Conservation (phyloP, 306 rosid genomes). For the Lathyrus aphaca region DNA sequence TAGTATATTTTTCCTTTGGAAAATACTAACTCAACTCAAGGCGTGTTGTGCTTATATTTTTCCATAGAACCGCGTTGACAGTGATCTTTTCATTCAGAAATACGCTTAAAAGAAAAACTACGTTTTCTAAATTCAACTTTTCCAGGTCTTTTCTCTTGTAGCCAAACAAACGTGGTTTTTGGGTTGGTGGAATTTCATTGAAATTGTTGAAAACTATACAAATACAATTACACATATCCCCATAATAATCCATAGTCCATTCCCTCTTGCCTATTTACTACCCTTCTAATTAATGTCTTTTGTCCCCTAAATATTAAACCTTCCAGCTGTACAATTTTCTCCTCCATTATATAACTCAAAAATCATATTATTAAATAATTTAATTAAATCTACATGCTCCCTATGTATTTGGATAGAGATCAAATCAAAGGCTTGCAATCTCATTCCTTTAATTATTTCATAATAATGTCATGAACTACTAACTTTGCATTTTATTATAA, state of each 20-base stretch:
- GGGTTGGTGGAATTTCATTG: constrained; percentile 40
- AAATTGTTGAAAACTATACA: constrained; percentile 28
- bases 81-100: constrained; percentile 16
- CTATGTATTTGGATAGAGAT: constrained; percentile 35
- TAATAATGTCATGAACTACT: constrained; percentile 42
- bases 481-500: not conserved
- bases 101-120: not conserved
- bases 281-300: constrained; percentile 41
- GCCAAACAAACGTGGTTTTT: constrained; percentile 52
- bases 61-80: constrained; percentile 32
- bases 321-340: constrained; percentile 60
- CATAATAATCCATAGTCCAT: constrained; percentile 33
- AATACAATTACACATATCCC: constrained; percentile 51
- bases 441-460: constrained; percentile 41
- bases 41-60: constrained; percentile 23
- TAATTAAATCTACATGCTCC: constrained; percentile 27
- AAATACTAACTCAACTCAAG: constrained; percentile 9
- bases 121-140: constrained; percentile 1
- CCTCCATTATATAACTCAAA: constrained; percentile 22
- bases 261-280: constrained; percentile 43
- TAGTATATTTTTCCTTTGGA: not conserved
- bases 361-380: constrained; percentile 26
- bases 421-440: constrained; percentile 12
- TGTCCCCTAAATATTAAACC: constrained; percentile 65
- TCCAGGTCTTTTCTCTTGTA: constrained; percentile 40